Evolutionary conservation across 441 rosid genomes (phyloP), one percentile per base, ranked within the genome.

Genomic region (Manihot esculenta): DNA sequence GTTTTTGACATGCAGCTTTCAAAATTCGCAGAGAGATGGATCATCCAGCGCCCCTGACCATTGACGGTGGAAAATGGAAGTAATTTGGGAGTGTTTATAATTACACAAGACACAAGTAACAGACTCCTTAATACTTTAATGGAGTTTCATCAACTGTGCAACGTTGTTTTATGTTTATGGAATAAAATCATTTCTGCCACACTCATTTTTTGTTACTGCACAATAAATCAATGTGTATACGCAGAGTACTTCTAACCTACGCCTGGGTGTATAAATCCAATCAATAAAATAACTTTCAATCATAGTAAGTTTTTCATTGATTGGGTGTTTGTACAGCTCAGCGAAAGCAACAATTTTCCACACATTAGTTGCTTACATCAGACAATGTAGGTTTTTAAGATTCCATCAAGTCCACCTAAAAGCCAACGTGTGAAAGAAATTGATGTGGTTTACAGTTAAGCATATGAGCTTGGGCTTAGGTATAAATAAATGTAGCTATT

Each of bases 131-230:
- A 4, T 59, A 54, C 51, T 42, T 54, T 44, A 21, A 49, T 49
- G 41, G 14, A 35, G 0, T 57, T 55, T 47, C 41, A 11, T 70
- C 59, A 53, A 74, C 73, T 68, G 56, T 48, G 24, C 49, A 74
- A 65, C 59, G 48, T 53, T 71, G 58, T 74, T 74, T 24, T 59
- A 10, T 30, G 55, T 48, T 27, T 48, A 7, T 70, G 67, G 63
- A 84, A 79, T 84, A 77, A 79, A 61, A 26, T 58, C 33, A 45
- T 62, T 45, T 13, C 60, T 48, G 71, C 57, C 68, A n/a, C 11
- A 56, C 65, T 64, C 50, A 75, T 42, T 61, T 47, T 17, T 45
- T 54, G 45, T 48, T 44, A 2, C 4, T 2, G n/a, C n/a, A n/a
- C n/a, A n/a, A n/a, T n/a, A n/a, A n/a, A n/a, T n/a, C n/a, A n/a